Percentiles rank a stretch among this genome's conserved stretches.
These are phyloP conservation scores for Trematosphaeria pertusa DNA, from an alignment of 2,329 filamentous ascomycete genomes.

Conservation along the genomic window DNA sequence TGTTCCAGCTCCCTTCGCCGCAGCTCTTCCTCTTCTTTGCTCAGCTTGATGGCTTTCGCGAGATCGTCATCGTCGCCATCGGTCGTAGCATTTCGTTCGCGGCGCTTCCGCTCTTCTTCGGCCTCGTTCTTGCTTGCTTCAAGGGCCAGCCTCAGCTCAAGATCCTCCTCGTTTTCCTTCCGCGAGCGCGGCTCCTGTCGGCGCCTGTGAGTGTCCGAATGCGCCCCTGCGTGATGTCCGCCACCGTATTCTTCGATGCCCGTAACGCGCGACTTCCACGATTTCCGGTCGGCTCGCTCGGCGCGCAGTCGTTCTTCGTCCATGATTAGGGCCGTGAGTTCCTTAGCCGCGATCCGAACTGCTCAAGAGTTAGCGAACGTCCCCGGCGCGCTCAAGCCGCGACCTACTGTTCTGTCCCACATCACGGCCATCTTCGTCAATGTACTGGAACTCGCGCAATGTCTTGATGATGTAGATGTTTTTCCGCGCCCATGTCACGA, in stretches of 20 bases:
- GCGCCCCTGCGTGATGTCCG: slow-evolving; percentile 49
- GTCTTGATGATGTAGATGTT: slow-evolving; percentile 99
- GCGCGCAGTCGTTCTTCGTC: slow-evolving; percentile 92
- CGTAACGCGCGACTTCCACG: slow-evolving; percentile 95
- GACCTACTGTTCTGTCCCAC: slow-evolving; percentile 91
- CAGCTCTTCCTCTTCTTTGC: slow-evolving; percentile 90
- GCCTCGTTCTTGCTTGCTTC: slow-evolving; percentile 96
- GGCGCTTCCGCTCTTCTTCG: slow-evolving; percentile 84
- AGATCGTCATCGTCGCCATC: slow-evolving; percentile 79
- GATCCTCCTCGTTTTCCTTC: slow-evolving; percentile 79
- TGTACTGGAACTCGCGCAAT: slow-evolving; percentile 92
- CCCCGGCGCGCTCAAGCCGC: not conserved
- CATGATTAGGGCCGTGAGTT: slow-evolving; percentile 87
- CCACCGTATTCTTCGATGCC: slow-evolving; percentile 83
- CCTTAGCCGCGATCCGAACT: slow-evolving; percentile 97
- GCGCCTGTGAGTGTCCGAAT: slow-evolving; percentile 30
- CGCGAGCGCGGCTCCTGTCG: slow-evolving; percentile 54
- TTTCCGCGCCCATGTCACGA: slow-evolving; percentile 97
- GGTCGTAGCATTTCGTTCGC: slow-evolving; percentile 58
- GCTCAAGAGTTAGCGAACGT: slow-evolving; percentile 24
- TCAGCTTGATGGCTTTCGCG: slow-evolving; percentile 92
- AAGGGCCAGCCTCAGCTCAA: slow-evolving; percentile 87
- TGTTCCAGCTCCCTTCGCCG: slow-evolving; percentile 87
- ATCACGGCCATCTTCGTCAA: slow-evolving; percentile 93
- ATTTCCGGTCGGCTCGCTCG: slow-evolving; percentile 88